A percentile compares a stretch with the other conserved stretches of the same genome.
Conservation (phyloP, 306 rosid genomes). For the Rosa chinensis region DNA sequence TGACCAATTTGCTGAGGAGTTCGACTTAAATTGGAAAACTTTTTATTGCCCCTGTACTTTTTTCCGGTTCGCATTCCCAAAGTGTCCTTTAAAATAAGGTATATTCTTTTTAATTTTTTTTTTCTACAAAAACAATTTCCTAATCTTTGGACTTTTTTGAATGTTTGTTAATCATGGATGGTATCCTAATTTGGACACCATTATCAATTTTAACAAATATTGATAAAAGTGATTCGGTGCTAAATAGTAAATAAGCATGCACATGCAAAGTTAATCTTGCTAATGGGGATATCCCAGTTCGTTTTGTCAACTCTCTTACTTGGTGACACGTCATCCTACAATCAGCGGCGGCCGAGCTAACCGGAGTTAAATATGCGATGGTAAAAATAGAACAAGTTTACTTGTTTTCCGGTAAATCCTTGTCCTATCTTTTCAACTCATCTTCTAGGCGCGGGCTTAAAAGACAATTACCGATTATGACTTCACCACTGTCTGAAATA, state of each 20-base stretch:
- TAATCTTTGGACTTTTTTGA: constrained; percentile 1
- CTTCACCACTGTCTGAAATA: neutral
- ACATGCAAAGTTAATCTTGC: constrained; percentile 6
- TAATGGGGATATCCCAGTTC: neutral
- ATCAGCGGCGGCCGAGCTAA: neutral
- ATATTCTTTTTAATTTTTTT: neutral
- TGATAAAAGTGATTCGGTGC: neutral
- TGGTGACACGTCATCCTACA: neutral
- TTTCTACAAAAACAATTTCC: neutral
- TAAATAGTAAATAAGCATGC: constrained; percentile 6
- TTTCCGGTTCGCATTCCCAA: neutral
- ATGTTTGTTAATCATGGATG: neutral
- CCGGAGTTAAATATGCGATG: neutral
- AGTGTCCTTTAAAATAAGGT: neutral
- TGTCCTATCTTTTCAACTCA: neutral
- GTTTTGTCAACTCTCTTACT: neutral
- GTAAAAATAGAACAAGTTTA: neutral
- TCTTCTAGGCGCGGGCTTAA: neutral
- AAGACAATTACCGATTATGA: neutral
- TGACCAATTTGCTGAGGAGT: constrained; percentile 44
- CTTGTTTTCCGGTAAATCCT: neutral
- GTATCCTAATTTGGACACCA: neutral
- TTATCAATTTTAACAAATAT: constrained; percentile 1
- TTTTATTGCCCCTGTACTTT: constrained; percentile 29
- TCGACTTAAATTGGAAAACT: constrained; percentile 46